Percentiles rank a stretch among this genome's conserved stretches.
Conservation (phyloP, 257 asterid genomes). For the Echites panduratus region DNA sequence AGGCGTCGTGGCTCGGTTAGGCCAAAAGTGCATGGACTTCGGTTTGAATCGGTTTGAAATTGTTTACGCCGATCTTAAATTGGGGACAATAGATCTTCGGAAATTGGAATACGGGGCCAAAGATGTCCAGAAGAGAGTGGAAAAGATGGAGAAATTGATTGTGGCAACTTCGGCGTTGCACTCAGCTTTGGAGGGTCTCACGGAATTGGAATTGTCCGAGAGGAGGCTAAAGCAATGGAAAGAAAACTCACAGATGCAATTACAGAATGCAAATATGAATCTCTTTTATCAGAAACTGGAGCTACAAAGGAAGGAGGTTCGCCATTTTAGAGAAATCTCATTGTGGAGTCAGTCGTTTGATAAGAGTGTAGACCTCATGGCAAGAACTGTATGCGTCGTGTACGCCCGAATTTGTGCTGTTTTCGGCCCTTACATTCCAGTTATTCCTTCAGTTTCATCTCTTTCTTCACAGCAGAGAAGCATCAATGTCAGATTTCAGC, state of each 20-base stretch:
- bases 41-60: constrained; percentile 52
- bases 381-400: constrained; percentile 41
- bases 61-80: constrained; percentile 47
- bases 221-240: constrained; percentile 39
- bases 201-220: constrained; percentile 55
- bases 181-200: constrained; percentile 38
- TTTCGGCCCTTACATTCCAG: constrained; percentile 34
- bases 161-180: constrained; percentile 43
- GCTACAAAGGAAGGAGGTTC: constrained; percentile 53
- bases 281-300: constrained; percentile 39
- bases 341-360: constrained; percentile 66
- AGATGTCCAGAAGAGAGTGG: constrained; percentile 34
- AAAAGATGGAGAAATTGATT: constrained; percentile 52
- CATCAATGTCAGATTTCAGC: constrained; percentile 1
- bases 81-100: constrained; percentile 35
- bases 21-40: constrained; percentile 49
- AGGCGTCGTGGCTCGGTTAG: constrained; percentile 45
- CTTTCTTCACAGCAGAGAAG: constrained; percentile 20
- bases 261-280: constrained; percentile 30
- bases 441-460: constrained; percentile 17
- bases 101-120: constrained; percentile 47
- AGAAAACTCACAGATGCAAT: constrained; percentile 18
- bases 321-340: constrained; percentile 40
- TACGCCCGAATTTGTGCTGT: constrained; percentile 44
- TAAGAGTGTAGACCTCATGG: constrained; percentile 50